A percentile compares a stretch with the other conserved stretches of the same genome.
phyloP scores from a whole-genome alignment of 768 basidiomycete species.

The Suillus ampliporus region DNA sequence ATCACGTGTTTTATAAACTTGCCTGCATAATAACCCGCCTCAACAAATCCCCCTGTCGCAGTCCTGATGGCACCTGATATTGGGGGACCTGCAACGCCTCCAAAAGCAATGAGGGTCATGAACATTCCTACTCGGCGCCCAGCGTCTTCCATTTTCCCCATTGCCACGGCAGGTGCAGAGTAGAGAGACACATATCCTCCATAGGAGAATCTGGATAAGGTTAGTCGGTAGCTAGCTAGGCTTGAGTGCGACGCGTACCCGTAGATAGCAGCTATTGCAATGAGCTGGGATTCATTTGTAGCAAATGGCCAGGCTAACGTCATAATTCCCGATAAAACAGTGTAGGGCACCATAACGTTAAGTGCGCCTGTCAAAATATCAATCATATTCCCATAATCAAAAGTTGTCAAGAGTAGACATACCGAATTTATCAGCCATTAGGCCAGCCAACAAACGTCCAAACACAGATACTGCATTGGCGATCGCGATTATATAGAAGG shows the following conservation, averaged over 20 bases:
- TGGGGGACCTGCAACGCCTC: constrained; percentile 71
- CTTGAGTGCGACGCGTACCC: constrained; percentile 50
- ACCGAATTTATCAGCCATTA: constrained; percentile 63
- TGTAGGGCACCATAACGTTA: constrained; percentile 73
- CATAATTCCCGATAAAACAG: constrained; percentile 55
- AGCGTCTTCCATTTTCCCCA: constrained; percentile 65
- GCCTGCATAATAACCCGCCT: constrained; percentile 48
- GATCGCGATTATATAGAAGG: constrained; percentile 71
- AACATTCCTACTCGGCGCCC: constrained; percentile 71
- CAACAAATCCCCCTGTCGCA: constrained; percentile 51
- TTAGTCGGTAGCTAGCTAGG: neutral
- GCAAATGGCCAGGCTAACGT: constrained; percentile 79
- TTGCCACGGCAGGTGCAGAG: constrained; percentile 59
- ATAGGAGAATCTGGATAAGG: constrained; percentile 52
- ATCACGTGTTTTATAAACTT: constrained; percentile 8
- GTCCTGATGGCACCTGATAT: constrained; percentile 72
- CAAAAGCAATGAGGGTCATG: constrained; percentile 64
- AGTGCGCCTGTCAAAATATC: constrained; percentile 54
- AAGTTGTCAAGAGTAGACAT: constrained; percentile 12
- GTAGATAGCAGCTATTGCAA: constrained; percentile 64
- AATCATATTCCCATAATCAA: neutral
- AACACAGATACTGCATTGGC: constrained; percentile 69
- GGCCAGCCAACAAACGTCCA: constrained; percentile 61
- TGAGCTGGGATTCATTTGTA: constrained; percentile 45
- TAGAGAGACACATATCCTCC: constrained; percentile 67